Base-by-base conservation (phyloP, 108 stramenopile species). In the Licmophora abbreviata region DNA sequence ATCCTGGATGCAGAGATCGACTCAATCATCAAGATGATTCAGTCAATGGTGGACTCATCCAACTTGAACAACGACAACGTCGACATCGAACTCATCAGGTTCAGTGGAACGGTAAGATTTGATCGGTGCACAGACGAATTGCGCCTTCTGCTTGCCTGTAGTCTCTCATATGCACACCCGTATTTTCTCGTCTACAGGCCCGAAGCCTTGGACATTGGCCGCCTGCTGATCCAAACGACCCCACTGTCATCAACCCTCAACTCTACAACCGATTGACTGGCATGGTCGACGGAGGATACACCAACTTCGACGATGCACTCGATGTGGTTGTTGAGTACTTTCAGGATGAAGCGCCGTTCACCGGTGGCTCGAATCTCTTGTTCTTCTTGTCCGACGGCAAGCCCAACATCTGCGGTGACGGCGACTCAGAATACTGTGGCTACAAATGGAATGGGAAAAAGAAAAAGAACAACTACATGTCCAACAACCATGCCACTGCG, bases 321-420 rank as follows among this genome's bases (percentile, higher is more conserved):
- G 61, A 63, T 50, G 44, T 42, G 38, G 41, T 44, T 11, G 43
- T 63, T 20, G 15, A 26, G 15, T 69, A 58, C 56, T 69, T 63
- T 33, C 3, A 35, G 24, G 53, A 55, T 23, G 36, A 17, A 18
- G 46, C 54, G 18, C 47, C 47, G 12, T 18, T 18, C 8, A n/a
- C 11, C 25, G 20, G 47, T 9, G 29, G 20, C 20, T 50, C 38
- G 11, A 67, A 67, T 29, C 24, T 69, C 5, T 28, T 69, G 34
- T 46, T 69, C n/a, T 69, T 69, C 47, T 26, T 69, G 25, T 45
- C 55, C 17, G 68, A 69, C 44, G 68, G 68, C 9, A 51, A 54
- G 15, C 61, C 68, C 4, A 69, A 63, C 33, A 46, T 69, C 18
- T 37, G 44, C 42, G 69, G 59, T 9, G 69, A 65, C 24, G 63